Percentiles rank a stretch among this genome's conserved stretches.
Conservation (phyloP, 2,329 filamentous ascomycete genomes). For the Aureobasidium mangrovei region DNA sequence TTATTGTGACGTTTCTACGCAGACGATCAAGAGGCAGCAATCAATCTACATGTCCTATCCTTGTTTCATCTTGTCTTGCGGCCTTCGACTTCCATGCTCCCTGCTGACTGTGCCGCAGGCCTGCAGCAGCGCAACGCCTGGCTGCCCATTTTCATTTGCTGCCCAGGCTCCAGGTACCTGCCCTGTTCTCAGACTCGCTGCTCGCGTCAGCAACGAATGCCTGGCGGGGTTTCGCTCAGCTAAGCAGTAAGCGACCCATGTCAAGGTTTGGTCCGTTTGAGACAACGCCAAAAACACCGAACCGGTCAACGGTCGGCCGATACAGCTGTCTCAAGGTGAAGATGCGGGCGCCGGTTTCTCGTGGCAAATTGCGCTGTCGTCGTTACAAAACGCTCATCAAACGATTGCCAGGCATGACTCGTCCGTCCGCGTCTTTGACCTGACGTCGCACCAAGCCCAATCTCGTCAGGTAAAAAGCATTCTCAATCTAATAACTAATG, state of each 20-base stretch:
- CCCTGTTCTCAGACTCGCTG: not conserved
- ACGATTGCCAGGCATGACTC: slow-evolving; percentile 9
- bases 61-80: slow-evolving; percentile 12
- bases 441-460: slow-evolving; percentile 9
- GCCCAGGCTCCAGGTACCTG: not conserved
- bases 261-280: slow-evolving; percentile 13
- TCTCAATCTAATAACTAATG: slow-evolving; percentile 10
- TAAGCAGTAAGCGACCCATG: slow-evolving; percentile 10
- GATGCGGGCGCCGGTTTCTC: not conserved
- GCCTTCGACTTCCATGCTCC: slow-evolving; percentile 4
- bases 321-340: slow-evolving; percentile 12
- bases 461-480: slow-evolving; percentile 8
- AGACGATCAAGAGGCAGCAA: slow-evolving; percentile 1
- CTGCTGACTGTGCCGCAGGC: slow-evolving; percentile 7
- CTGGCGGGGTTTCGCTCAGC: slow-evolving; percentile 6
- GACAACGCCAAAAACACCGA: slow-evolving; percentile 12
- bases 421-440: not conserved
- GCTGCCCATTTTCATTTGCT: not conserved
- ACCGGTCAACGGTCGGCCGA: slow-evolving; percentile 11
- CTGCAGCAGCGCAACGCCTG: not conserved
- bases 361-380: slow-evolving; percentile 14
- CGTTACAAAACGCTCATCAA: slow-evolving; percentile 8
- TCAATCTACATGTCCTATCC: slow-evolving; percentile 7
- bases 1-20: slow-evolving; percentile 9
- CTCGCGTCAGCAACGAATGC: not conserved